Conservation (phyloP, 73 alveolate species). For the Stentor coeruleus region DNA sequence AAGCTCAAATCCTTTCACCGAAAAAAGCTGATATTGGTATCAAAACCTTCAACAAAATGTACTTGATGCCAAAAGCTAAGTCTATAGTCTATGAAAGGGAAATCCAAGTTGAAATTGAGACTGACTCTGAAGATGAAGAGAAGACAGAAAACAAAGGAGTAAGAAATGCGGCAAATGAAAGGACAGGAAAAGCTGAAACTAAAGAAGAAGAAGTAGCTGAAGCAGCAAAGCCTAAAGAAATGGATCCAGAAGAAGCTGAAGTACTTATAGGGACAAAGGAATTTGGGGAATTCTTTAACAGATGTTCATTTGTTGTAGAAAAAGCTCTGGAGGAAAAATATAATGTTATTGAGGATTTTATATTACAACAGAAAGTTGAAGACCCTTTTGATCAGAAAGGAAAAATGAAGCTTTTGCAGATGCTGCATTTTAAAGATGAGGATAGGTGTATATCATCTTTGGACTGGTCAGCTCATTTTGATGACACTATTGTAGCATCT, state of each 20-base stretch:
- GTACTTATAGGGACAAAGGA: not conserved
- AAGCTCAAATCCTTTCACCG: not conserved
- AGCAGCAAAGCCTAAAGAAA: slow-evolving; percentile 11
- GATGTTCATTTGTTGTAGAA: not conserved
- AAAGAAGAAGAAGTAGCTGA: not conserved
- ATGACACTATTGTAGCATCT: not conserved
- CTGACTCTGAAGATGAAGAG: slow-evolving; percentile 14
- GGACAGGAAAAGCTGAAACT: not conserved
- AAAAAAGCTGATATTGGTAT: not conserved
- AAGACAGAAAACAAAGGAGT: not conserved
- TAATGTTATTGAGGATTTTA: not conserved
- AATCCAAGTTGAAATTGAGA: slow-evolving; percentile 15
- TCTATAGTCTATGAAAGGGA: not conserved
- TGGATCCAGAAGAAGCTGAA: slow-evolving; percentile 18
- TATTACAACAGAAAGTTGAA: not conserved
- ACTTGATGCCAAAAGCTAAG: slow-evolving; percentile 15
- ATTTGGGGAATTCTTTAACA: not conserved
- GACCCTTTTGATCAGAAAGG: slow-evolving; percentile 15
- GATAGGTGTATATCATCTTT: not conserved
- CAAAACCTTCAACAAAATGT: not conserved
- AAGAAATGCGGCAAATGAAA: not conserved
- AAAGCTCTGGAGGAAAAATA: slow-evolving; percentile 8
- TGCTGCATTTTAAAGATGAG: not conserved
- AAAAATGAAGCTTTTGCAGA: not conserved
- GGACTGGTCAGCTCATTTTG: slow-evolving; percentile 14